Evolutionary conservation across 1,139 yeast genomes (phyloP).

Genomic region (Pneumocystis sp.): DNA sequence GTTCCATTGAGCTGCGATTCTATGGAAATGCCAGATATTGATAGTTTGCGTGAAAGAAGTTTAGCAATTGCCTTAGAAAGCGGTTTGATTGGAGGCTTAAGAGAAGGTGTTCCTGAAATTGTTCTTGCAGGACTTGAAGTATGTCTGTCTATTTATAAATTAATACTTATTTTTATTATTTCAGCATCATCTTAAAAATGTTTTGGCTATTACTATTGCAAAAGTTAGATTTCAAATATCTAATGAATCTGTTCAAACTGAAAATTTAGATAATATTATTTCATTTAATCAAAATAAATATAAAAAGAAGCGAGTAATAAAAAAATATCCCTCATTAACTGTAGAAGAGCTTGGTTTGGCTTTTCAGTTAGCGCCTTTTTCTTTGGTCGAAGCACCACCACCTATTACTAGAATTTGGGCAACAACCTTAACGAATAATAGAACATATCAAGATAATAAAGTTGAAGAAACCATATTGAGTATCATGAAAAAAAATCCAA

Average conservation of each 20-base stretch:
- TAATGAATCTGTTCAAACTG: background rate
- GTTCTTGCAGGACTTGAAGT: slow-evolving; percentile 63
- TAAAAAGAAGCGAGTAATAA: background rate
- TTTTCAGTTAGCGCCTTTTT: slow-evolving; percentile 1
- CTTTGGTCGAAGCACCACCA: slow-evolving; percentile 1
- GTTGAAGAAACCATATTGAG: background rate
- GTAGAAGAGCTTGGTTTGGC: slow-evolving; percentile 4
- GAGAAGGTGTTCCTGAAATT: slow-evolving; percentile 60
- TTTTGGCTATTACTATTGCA: slow-evolving; percentile 1
- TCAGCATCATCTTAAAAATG: slow-evolving; percentile 23
- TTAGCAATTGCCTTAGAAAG: slow-evolving; percentile 78
- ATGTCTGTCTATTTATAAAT: slow-evolving; percentile 31
- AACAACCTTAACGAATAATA: background rate
- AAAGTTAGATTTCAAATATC: background rate
- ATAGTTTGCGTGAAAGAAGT: slow-evolving; percentile 52
- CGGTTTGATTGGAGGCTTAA: slow-evolving; percentile 74
- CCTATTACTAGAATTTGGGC: slow-evolving; percentile 1
- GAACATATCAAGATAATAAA: background rate
- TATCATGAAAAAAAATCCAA: background rate
- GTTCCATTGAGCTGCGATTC: slow-evolving; percentile 59
- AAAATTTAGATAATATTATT: background rate
- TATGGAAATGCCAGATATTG: slow-evolving; percentile 71
- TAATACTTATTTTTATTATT: slow-evolving; percentile 47
- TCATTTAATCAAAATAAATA: background rate
- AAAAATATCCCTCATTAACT: background rate